These are phyloP conservation scores for Debaryomyces udenii DNA, from an alignment of 1,139 yeast species.

Conservation along the genomic window DNA sequence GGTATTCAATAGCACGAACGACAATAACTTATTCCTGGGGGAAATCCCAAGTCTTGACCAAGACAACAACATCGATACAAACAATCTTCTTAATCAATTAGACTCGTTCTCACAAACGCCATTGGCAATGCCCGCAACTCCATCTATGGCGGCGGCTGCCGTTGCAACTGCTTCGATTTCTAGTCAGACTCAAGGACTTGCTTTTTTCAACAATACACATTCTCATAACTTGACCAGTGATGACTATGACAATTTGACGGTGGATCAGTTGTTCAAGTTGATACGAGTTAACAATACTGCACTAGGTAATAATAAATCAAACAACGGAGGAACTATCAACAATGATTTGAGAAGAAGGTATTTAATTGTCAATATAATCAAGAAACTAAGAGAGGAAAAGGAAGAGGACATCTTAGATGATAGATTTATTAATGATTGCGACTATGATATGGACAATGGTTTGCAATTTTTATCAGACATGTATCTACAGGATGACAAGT, in stretches of 20 bases:
- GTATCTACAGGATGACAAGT: conserved; percentile 43
- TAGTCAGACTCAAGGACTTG: conserved; percentile 12
- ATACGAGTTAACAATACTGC: conserved; percentile 21
- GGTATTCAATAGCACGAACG: conserved; percentile 6
- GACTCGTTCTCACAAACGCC: conserved; percentile 10
- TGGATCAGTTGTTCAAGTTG: conserved; percentile 44
- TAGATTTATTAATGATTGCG: conserved; percentile 33
- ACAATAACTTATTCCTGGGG: conserved; percentile 1
- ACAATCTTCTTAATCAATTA: conserved; percentile 5
- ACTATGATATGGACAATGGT: conserved; percentile 49
- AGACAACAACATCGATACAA: conserved; percentile 7
- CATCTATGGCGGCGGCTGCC: conserved; percentile 19
- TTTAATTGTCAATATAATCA: conserved; percentile 39
- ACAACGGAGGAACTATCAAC: conserved; percentile 18
- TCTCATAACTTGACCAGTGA: conserved; percentile 38
- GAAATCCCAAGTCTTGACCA: conserved; percentile 6
- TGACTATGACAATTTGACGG: conserved; percentile 42
- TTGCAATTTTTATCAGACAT: conserved; percentile 46
- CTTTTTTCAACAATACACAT: conserved; percentile 26
- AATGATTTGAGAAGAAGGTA: conserved; percentile 42
- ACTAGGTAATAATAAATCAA: conserved; percentile 7
- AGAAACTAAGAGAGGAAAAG: conserved; percentile 43
- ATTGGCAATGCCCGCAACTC: conserved; percentile 6
- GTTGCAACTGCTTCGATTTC: conserved; percentile 16
- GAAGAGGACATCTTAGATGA: conserved; percentile 41